These are phyloP conservation scores for Fulvia fulva DNA, from an alignment of 2,329 filamentous ascomycete genomes.

Conservation along the genomic window DNA sequence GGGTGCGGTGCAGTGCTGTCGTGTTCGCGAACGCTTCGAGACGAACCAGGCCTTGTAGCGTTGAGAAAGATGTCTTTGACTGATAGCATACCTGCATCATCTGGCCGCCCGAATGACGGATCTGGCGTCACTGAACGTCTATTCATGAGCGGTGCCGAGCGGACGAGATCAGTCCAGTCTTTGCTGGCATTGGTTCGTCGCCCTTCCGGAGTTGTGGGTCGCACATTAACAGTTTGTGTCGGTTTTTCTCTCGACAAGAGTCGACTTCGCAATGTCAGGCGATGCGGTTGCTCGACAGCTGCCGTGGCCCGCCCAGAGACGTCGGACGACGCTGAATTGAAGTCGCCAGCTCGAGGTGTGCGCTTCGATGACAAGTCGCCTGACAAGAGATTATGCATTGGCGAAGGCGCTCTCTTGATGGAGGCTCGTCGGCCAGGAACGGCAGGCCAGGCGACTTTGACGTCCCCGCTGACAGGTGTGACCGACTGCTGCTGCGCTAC, in stretches of 20 bases:
- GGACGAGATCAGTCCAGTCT: not conserved
- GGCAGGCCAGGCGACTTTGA: conserved; percentile 7
- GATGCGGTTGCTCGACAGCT: not conserved
- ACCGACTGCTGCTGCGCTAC: conserved; percentile 10
- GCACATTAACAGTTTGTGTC: not conserved
- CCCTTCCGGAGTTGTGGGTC: not conserved
- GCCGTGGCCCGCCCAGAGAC: not conserved
- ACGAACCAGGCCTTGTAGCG: not conserved
- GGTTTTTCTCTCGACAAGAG: not conserved
- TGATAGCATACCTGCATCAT: not conserved
- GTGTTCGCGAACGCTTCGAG: not conserved
- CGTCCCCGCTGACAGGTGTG: conserved; percentile 1
- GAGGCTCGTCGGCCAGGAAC: not conserved
- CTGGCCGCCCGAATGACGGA: not conserved
- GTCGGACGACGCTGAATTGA: not conserved
- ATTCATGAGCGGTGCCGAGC: not conserved
- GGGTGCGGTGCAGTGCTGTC: not conserved
- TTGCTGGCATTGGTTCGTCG: not conserved
- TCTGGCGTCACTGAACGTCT: not conserved
- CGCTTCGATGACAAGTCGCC: conserved; percentile 2
- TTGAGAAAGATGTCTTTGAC: not conserved
- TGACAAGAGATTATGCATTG: conserved; percentile 2
- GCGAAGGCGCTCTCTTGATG: not conserved
- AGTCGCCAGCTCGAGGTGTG: not conserved
- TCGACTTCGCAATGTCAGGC: not conserved